Evolutionary conservation across 257 asterid species (phyloP).

Genomic region (Perilla frutescens): DNA sequence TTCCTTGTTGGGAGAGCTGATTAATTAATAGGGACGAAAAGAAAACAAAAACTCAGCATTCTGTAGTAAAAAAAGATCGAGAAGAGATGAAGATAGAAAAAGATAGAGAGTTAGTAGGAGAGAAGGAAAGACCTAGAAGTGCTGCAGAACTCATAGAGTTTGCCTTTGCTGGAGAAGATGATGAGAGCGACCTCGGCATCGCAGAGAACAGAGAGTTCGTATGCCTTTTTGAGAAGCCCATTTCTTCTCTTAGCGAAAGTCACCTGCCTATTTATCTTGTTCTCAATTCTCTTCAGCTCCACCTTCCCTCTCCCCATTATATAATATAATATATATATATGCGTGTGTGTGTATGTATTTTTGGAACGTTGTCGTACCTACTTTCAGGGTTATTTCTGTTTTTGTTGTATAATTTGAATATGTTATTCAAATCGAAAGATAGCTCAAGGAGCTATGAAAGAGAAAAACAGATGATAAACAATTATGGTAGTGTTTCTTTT

Average conservation of each 20-base stretch:
- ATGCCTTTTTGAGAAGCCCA: constrained; percentile 71
- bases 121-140: constrained; percentile 44
- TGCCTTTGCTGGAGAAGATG: constrained; percentile 72
- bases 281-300: constrained; percentile 74
- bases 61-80: too few species aligned
- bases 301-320: constrained; percentile 77
- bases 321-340: not conserved
- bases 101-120: too few species aligned
- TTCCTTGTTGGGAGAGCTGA: not conserved
- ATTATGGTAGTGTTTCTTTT: constrained; percentile 18
- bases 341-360: not conserved
- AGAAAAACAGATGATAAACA: constrained; percentile 37
- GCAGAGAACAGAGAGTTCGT: constrained; percentile 65
- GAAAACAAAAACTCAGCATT: too few species aligned
- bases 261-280: constrained; percentile 75
- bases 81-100: too few species aligned
- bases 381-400: constrained; percentile 27
- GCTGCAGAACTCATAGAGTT: constrained; percentile 75
- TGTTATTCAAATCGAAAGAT: not conserved
- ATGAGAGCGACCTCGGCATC: constrained; percentile 79
- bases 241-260: constrained; percentile 76
- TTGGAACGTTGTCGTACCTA: constrained; percentile 23
- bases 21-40: too few species aligned
- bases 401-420: constrained; percentile 15
- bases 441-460: constrained; percentile 25